Evolutionary conservation across 805 yeast species (phyloP).

Genomic region (Myxozyma neglecta): DNA sequence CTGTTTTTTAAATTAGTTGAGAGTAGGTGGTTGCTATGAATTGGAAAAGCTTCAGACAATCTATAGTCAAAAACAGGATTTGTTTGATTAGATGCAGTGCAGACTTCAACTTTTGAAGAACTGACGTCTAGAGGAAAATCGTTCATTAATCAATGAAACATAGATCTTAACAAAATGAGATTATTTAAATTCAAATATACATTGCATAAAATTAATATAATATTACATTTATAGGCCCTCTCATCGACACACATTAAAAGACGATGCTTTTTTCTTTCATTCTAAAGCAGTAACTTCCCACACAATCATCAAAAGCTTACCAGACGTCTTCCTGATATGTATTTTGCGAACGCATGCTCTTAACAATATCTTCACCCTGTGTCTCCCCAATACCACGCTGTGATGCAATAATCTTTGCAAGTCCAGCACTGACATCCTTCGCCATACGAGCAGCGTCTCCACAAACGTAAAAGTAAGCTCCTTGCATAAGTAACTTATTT

Average conservation of each 20-base stretch:
- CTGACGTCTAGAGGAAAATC: too few relatives aligned
- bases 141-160: background rate
- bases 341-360: constrained; percentile 76
- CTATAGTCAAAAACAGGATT: too few relatives aligned
- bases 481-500: constrained; percentile 56
- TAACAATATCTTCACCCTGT: constrained; percentile 73
- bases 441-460: constrained; percentile 98
- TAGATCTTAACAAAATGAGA: background rate
- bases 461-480: constrained; percentile 91
- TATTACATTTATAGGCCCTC: background rate
- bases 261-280: background rate
- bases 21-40: too few relatives aligned
- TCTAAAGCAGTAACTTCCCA: background rate
- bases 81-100: too few relatives aligned
- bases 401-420: constrained; percentile 60
- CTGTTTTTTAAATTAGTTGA: too few relatives aligned
- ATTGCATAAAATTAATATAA: background rate
- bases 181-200: background rate
- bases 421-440: constrained; percentile 76
- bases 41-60: too few relatives aligned
- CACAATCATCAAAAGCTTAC: constrained; percentile 47
- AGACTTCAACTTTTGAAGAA: too few relatives aligned
- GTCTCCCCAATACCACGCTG: constrained; percentile 64
- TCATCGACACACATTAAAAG: background rate
- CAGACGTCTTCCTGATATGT: constrained; percentile 97